A percentile compares a stretch with the other conserved stretches of the same genome.
phyloP scores from a whole-genome alignment of 768 basidiomycete genomes.

The Dendrothele bispora region DNA sequence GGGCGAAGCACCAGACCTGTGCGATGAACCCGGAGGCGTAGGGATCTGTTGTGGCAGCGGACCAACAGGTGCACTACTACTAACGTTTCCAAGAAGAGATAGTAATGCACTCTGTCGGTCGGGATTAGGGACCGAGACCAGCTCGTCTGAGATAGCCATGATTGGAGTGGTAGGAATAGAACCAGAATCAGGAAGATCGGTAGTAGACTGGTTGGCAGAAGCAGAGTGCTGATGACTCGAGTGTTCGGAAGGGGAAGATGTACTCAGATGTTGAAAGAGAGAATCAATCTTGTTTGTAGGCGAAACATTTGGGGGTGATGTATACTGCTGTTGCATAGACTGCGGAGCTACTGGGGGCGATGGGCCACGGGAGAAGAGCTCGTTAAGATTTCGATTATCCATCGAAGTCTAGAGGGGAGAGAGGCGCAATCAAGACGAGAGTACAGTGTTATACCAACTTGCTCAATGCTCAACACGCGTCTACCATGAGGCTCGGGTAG shows the following conservation, averaged over 20 bases:
- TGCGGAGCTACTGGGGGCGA: constrained; percentile 45
- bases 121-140: constrained; percentile 41
- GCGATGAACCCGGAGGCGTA: constrained; percentile 64
- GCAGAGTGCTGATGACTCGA: constrained; percentile 22
- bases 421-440: background rate
- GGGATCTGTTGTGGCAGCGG: constrained; percentile 59
- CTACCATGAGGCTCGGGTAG: constrained; percentile 9
- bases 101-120: constrained; percentile 79
- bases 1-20: constrained; percentile 55
- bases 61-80: constrained; percentile 14
- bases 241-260: constrained; percentile 38
- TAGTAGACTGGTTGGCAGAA: constrained; percentile 15
- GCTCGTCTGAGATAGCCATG: constrained; percentile 47
- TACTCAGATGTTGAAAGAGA: constrained; percentile 58
- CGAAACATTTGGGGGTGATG: constrained; percentile 35
- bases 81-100: constrained; percentile 52
- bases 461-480: constrained; percentile 5
- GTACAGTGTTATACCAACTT: background rate
- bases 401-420: constrained; percentile 19
- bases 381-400: constrained; percentile 43
- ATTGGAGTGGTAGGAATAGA: constrained; percentile 38
- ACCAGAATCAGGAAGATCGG: constrained; percentile 29
- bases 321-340: constrained; percentile 30
- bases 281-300: constrained; percentile 66
- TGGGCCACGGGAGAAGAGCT: constrained; percentile 55